Base-by-base conservation (phyloP, 257 asterid genomes). In the Capsicum baccatum region DNA sequence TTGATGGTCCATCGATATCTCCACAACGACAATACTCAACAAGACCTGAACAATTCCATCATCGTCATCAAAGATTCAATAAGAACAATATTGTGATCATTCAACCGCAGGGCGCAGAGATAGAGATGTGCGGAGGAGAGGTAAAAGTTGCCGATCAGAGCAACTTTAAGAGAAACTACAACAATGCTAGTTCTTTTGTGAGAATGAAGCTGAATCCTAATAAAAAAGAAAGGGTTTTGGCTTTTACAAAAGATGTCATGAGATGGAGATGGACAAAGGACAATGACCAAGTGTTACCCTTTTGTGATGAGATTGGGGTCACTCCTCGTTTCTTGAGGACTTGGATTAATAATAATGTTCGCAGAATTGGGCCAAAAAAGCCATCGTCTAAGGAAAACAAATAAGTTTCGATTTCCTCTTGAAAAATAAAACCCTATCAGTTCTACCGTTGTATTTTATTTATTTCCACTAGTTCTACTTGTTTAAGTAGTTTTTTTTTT, bases 261-360 rank as follows among this genome's bases (percentile, higher is more conserved):
- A 70, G 79, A 16, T 79, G 88, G 83, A 78, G 42, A 3, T 14
- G 79, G 14, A 10, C 52, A 21, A 85, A 73, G 52, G 6, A 58
- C 15, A 52, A 73, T 52, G 11, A 58, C 10, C 83, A 71, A 19
- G 83, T 73, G 15, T 7, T 17, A 1, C 48, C 14, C 3, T 37
- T 85, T 37, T 82, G 88, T 26, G 33, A 26, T 26, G 26, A 26
- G 26, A 26, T 73, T 70, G 87, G 67, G 17, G 68, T 85, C 79
- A 81, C n/a, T 26, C 64, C 21, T 0, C 4, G 7, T 4, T 17
- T 21, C 14, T 73, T 85, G 54, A 81, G 52, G 55, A 85, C 71
- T 5, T 82, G 88, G 85, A 82, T 85, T 57, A 66, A 58, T 16
- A 85, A 82, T 42, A 26, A 37, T 37, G n/a, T n/a, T n/a, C n/a